Evolutionary conservation across 2,329 filamentous ascomycete species (phyloP), one percentile per base, ranked within the genome.

Genomic region (Hypoxylon sp.): DNA sequence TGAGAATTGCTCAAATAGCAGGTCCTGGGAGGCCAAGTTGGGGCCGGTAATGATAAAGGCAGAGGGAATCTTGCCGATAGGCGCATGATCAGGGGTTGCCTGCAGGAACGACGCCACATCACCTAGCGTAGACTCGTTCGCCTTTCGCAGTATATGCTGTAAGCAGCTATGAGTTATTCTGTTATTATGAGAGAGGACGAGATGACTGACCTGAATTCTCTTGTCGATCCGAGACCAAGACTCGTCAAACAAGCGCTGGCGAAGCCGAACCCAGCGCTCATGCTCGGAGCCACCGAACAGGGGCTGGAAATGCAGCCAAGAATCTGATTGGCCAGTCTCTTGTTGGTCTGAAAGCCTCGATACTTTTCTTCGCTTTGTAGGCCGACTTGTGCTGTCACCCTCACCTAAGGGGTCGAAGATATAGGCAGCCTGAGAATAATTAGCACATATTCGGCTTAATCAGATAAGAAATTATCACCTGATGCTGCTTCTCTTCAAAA

Each of bases 41-140:
- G 91, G 89, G 0, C 91, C 91, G 7, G 89, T 90, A 56, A 91
- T 83, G 65, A 94, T 86, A 64, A 94, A 88, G 2, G 84, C 88
- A 6, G 88, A 83, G 0, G 88, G 86, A 33, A 91, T 82, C 69
- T 82, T 84, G 43, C 78, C 75, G 35, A 71, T 69, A 60, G 67
- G 58, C n/a, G 65, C 60, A 41, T 67, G 62, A 21, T 54, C 55
- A 23, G 64, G 61, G 3, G 75, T 70, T 33, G 76, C 72, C 18
- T 76, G 72, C 8, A 88, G 74, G 72, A 89, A 89, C 0, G 72
- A 72, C 6, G 80, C 78, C 8, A 89, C 85, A 49, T 86, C 78
- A 24, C 82, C 75, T 17, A 89, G 73, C 1, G 86, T 89, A 26
- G 79, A 81, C 52, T 82, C 78, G 62, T 89, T 89, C 15, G 86